Evolutionary conservation across 2,329 filamentous ascomycete genomes (phyloP).

Genomic region (Emmonsia crescens): DNA sequence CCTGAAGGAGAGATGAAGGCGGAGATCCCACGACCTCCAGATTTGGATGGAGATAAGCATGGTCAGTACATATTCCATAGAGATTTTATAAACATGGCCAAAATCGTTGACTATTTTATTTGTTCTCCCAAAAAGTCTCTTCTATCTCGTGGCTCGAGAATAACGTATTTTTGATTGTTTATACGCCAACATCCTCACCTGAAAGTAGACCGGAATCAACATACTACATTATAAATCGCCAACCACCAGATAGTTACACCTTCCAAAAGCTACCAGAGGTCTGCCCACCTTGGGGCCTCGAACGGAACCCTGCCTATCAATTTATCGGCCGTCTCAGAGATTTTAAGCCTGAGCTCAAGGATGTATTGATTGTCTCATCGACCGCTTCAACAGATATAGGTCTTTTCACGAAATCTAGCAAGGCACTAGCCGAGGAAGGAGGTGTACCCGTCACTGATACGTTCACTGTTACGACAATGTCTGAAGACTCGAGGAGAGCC

Average conservation of each 20-base stretch:
- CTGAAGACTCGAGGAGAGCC: constrained; percentile 64
- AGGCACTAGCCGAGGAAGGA: constrained; percentile 52
- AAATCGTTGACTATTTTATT: constrained; percentile 26
- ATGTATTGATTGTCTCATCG: constrained; percentile 71
- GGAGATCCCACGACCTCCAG: constrained; percentile 65
- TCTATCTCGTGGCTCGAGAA: constrained; percentile 84
- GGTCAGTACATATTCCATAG: constrained; percentile 39
- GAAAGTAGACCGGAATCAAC: constrained; percentile 50
- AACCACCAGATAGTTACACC: constrained; percentile 42
- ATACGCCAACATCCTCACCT: constrained; percentile 52
- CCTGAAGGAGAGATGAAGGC: constrained; percentile 67
- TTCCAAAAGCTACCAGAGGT: constrained; percentile 67
- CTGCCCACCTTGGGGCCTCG: constrained; percentile 58
- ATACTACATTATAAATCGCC: constrained; percentile 70
- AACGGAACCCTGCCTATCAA: constrained; percentile 60
- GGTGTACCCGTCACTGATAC: constrained; percentile 52
- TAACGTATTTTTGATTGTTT: constrained; percentile 67
- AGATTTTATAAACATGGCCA: constrained; percentile 1
- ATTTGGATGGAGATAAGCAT: constrained; percentile 52
- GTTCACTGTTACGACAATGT: constrained; percentile 62
- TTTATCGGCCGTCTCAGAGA: constrained; percentile 66
- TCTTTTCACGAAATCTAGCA: constrained; percentile 62
- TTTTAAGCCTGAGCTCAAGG: constrained; percentile 69
- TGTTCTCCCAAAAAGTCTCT: constrained; percentile 43
- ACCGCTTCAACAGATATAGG: constrained; percentile 72